Evolutionary conservation across 306 rosid genomes (phyloP).

Genomic region (Lagenaria siceraria): DNA sequence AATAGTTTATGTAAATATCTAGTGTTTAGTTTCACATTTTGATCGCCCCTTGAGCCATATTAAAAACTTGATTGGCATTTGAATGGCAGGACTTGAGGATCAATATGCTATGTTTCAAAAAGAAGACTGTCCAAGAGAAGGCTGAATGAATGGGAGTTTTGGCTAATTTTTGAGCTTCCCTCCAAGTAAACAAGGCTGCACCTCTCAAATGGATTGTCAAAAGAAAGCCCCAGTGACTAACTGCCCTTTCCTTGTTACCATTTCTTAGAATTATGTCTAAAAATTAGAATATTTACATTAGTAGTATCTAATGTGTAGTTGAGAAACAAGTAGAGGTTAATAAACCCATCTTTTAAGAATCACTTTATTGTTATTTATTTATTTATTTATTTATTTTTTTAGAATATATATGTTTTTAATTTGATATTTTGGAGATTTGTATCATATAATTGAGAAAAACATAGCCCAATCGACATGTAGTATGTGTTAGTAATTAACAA

Average conservation of each 20-base stretch:
- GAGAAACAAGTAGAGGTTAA: neutral
- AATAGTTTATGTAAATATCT: too few relatives aligned
- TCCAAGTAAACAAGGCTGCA: neutral
- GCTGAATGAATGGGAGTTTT: neutral
- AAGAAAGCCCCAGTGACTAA: neutral
- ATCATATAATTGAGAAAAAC: neutral
- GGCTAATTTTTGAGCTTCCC: neutral
- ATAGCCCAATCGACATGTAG: too few relatives aligned
- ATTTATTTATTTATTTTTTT: neutral
- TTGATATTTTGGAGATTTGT: neutral
- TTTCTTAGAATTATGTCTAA: neutral
- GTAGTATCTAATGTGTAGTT: neutral
- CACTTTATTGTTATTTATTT: neutral
- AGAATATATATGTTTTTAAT: neutral
- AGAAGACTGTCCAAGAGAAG: neutral
- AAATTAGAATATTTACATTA: neutral
- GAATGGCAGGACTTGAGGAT: neutral
- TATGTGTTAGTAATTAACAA: too few relatives aligned
- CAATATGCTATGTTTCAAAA: neutral
- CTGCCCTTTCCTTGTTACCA: neutral
- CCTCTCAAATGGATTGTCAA: neutral
- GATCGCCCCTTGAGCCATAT: neutral
- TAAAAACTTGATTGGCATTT: neutral
- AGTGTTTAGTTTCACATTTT: neutral
- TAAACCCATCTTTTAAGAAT: neutral